Evolutionary conservation across 495 filamentous ascomycete genomes (phyloP).

Genomic region (Darksidea phi): DNA sequence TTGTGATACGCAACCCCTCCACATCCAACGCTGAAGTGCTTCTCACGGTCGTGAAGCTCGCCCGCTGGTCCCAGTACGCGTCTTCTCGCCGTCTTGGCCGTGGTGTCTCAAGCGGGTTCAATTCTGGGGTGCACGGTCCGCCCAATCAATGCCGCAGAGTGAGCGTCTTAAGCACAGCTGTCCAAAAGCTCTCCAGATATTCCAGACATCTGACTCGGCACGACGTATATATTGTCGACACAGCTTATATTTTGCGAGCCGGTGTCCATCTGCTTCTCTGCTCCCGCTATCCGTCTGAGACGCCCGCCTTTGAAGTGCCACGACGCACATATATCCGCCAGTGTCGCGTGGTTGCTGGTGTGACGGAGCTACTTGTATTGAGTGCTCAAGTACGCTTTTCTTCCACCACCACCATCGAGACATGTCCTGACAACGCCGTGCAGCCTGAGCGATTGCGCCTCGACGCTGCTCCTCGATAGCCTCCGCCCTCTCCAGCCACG

Average conservation of each 20-base stretch:
- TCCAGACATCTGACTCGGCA: no score
- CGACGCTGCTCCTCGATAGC: background rate
- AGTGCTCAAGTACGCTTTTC: background rate
- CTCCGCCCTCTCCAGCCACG: background rate
- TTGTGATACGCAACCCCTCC: no score
- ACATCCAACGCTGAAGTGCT: no score
- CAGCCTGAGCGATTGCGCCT: background rate
- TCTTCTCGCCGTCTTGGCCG: background rate
- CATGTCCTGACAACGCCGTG: background rate
- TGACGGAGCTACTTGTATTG: background rate
- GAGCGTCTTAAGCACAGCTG: conserved; percentile 29
- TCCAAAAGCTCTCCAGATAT: conserved; percentile 23
- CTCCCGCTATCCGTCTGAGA: background rate
- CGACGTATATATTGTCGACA: background rate
- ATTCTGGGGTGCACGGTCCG: conserved; percentile 31
- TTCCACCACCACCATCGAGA: background rate
- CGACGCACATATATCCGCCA: background rate
- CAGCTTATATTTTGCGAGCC: conserved; percentile 15
- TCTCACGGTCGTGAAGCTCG: no score
- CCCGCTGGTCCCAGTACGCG: no score
- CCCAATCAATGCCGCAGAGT: conserved; percentile 37
- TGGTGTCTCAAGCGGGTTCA: background rate
- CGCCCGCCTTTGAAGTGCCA: conserved; percentile 2
- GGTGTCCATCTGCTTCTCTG: background rate
- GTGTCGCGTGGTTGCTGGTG: background rate